phyloP scores from a whole-genome alignment of 208 protist genomes.

The Crithidia bombi region DNA sequence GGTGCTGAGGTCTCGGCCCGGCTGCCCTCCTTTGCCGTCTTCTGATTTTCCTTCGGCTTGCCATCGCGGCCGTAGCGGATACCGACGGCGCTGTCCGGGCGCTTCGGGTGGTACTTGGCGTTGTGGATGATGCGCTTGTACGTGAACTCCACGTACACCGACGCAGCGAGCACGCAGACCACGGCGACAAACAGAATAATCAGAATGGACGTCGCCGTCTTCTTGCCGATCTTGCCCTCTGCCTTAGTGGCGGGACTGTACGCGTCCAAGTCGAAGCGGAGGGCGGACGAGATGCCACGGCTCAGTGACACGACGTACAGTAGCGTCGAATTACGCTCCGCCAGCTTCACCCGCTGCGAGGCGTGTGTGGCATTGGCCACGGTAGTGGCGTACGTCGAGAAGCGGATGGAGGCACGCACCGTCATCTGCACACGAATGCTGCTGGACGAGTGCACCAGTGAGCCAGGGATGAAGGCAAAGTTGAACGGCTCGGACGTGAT shows the following conservation, averaged over 20 bases:
- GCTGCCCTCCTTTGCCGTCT: constrained; percentile 27
- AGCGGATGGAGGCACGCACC: constrained; percentile 59
- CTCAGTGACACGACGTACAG: constrained; percentile 70
- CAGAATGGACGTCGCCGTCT: constrained; percentile 59
- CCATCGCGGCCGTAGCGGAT: constrained; percentile 64
- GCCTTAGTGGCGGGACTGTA: constrained; percentile 45
- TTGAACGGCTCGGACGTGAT: constrained; percentile 58
- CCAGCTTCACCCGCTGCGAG: constrained; percentile 36
- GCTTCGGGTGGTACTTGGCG: constrained; percentile 70
- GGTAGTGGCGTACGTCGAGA: constrained; percentile 51
- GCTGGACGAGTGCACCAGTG: constrained; percentile 74
- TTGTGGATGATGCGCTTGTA: constrained; percentile 74
- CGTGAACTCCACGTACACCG: constrained; percentile 69
- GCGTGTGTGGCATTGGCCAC: constrained; percentile 24
- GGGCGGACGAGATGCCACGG: constrained; percentile 52
- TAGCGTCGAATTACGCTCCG: constrained; percentile 59
- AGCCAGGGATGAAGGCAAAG: constrained; percentile 84
- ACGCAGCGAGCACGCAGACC: constrained; percentile 51
- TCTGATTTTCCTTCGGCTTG: constrained; percentile 39
- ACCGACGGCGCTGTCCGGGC: constrained; percentile 53
- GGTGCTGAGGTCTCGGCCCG: constrained; percentile 15
- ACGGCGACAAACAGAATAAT: constrained; percentile 65
- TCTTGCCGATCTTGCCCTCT: constrained; percentile 40
- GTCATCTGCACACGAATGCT: constrained; percentile 62
- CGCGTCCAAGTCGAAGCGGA: constrained; percentile 67